phyloP scores from a whole-genome alignment of 768 basidiomycete species.

The Amanita molliuscula region DNA sequence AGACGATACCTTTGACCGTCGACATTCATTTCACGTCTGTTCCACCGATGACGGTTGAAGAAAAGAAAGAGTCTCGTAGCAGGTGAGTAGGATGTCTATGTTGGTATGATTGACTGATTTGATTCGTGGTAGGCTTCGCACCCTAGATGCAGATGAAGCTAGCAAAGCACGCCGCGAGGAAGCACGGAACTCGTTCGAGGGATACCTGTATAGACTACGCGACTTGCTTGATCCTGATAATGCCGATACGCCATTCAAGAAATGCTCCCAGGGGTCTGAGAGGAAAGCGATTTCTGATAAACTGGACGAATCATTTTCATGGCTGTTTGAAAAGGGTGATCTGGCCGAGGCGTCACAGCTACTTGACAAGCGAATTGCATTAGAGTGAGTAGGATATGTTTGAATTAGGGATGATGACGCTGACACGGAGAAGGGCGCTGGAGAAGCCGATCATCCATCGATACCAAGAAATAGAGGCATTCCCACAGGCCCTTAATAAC shows the following conservation, averaged over 20 bases:
- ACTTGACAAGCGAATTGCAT: constrained; percentile 59
- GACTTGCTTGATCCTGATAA: constrained; percentile 68
- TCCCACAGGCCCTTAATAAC: constrained; percentile 74
- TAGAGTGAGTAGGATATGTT: constrained; percentile 58
- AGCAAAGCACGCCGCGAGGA: constrained; percentile 77
- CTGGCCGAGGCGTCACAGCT: constrained; percentile 68
- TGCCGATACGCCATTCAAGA: constrained; percentile 65
- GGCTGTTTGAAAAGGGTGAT: constrained; percentile 83
- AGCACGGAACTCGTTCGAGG: constrained; percentile 83
- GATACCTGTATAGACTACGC: constrained; percentile 85
- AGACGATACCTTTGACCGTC: constrained; percentile 61
- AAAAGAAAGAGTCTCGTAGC: constrained; percentile 65
- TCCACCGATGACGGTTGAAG: constrained; percentile 64
- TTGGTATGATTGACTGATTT: background rate
- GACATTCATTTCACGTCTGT: constrained; percentile 54
- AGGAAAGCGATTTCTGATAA: constrained; percentile 52
- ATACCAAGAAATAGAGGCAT: constrained; percentile 81
- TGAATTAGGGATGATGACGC: background rate
- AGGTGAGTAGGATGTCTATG: constrained; percentile 37
- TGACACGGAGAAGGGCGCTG: constrained; percentile 36
- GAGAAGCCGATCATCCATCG: constrained; percentile 81
- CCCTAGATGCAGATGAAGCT: constrained; percentile 68
- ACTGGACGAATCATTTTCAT: constrained; percentile 65
- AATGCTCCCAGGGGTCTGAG: constrained; percentile 72
- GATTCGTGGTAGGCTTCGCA: constrained; percentile 48